Base-by-base conservation (phyloP, 2,329 filamentous ascomycete genomes). In the Xylariaceae sp. region DNA sequence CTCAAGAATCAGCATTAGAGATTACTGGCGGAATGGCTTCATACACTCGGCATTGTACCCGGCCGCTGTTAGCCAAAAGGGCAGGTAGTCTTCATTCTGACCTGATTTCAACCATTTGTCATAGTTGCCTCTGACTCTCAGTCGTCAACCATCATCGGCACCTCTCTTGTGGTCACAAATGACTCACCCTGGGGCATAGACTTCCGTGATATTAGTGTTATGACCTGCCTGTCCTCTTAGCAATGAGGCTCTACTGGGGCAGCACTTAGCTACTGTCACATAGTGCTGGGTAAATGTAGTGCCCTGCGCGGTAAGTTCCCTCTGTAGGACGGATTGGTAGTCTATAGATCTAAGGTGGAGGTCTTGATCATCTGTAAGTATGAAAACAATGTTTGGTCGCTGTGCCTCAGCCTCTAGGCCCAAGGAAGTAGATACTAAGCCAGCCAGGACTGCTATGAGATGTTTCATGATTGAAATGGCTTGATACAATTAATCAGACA, bases 31-130 rank as follows among this genome's bases (percentile, higher is more conserved):
- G n/a, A 21, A 13, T n/a, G 20, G 13, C 24, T 18, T 24, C 47
- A 26, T 58, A 52, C 53, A 55, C 10, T 50, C 52, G 6, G 55
- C 36, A 11, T 59, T 59, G 18, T 59, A 59, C 29, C 56, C 56
- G 3, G 56, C 56, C 1, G 48, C 40, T 30, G 35, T 44, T 16
- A 59, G 15, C 56, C 56, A 59, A 16, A 53, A 42, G 15, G 56
- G 53, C 13, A 59, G 37, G 33, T 59, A 56, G 35, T 59, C 40
- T 30, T 59, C 45, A 24, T 59, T 56, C 26, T 56, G 27, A 9
- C 53, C 56, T 4, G 72, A 72, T 3, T 68, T 64, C 8, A 77
- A 67, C 49, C 76, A 75, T 55, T 77, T 77, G 8, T 75, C 72
- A 53, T 75, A 78, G 11, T 73, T 73, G 20, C 64, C 63, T 18